phyloP scores from a whole-genome alignment of 2,329 filamentous ascomycete species.

The Fusarium clavum region DNA sequence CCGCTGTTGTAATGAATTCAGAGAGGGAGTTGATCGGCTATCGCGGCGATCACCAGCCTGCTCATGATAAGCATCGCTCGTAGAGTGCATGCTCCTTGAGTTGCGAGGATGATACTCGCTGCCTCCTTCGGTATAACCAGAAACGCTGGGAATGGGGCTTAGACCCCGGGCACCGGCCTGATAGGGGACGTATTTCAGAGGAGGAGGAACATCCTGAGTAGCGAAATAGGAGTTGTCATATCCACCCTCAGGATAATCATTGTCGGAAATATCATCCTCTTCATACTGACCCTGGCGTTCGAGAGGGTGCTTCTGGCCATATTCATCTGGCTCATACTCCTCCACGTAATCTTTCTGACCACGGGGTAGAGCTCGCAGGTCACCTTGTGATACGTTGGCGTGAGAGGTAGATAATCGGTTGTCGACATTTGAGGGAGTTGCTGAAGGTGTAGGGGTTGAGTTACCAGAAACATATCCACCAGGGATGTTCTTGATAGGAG shows the following conservation, averaged over 20 bases:
- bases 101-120: constrained; percentile 70
- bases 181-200: constrained; percentile 75
- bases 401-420: constrained; percentile 76
- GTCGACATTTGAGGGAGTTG: constrained; percentile 64
- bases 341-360: constrained; percentile 56
- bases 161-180: constrained; percentile 76
- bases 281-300: constrained; percentile 60
- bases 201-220: constrained; percentile 72
- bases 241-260: constrained; percentile 56
- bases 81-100: constrained; percentile 63
- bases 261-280: constrained; percentile 49
- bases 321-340: constrained; percentile 62
- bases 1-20: constrained; percentile 56
- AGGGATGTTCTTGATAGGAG: constrained; percentile 72
- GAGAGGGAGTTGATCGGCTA: constrained; percentile 51
- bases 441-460: constrained; percentile 72
- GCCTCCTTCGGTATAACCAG: constrained; percentile 81
- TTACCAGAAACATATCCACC: constrained; percentile 70
- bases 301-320: constrained; percentile 56
- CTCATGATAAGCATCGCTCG: constrained; percentile 68
- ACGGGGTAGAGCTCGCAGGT: constrained; percentile 66
- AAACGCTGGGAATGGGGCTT: constrained; percentile 93
- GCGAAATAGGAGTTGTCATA: constrained; percentile 64
- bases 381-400: constrained; percentile 70
- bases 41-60: constrained; percentile 57